Conservation (phyloP, 345 rosid species). For the Linum lewisii region DNA sequence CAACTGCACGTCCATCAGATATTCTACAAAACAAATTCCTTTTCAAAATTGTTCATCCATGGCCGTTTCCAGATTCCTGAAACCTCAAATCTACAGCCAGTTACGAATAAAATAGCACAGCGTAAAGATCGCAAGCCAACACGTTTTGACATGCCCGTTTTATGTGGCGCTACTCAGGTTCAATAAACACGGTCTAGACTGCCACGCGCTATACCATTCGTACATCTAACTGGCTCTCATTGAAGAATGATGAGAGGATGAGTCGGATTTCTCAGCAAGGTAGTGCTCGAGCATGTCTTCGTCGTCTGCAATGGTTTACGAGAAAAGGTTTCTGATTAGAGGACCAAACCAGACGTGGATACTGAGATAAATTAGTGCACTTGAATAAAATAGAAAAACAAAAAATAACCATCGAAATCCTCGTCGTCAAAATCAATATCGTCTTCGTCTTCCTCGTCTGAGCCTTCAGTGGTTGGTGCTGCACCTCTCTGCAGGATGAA, state of each 20-base stretch:
- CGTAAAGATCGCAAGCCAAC: too few species aligned
- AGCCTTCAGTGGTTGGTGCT: slow-evolving; percentile 36
- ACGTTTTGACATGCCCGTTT: too few species aligned
- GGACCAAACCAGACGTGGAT: not conserved
- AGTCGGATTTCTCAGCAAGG: slow-evolving; percentile 77
- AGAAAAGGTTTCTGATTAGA: slow-evolving; percentile 4
- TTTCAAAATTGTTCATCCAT: too few species aligned
- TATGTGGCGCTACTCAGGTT: too few species aligned
- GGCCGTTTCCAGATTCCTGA: too few species aligned
- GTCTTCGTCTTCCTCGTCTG: slow-evolving; percentile 76
- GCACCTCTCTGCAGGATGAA: slow-evolving; percentile 62
- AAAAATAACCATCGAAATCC: slow-evolving; percentile 72
- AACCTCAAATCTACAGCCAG: too few species aligned
- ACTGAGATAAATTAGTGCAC: not conserved
- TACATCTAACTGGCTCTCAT: slow-evolving; percentile 27
- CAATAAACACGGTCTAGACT: not conserved
- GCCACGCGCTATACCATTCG: not conserved
- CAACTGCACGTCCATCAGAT: too few species aligned
- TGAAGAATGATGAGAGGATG: slow-evolving; percentile 40
- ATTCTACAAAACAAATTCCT: too few species aligned
- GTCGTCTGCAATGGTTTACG: slow-evolving; percentile 44
- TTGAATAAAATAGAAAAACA: not conserved
- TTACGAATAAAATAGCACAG: too few species aligned
- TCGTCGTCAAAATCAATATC: slow-evolving; percentile 84
- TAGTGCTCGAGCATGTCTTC: slow-evolving; percentile 95